Base-by-base conservation (phyloP, 345 rosid genomes). In the Combretum micranthum region DNA sequence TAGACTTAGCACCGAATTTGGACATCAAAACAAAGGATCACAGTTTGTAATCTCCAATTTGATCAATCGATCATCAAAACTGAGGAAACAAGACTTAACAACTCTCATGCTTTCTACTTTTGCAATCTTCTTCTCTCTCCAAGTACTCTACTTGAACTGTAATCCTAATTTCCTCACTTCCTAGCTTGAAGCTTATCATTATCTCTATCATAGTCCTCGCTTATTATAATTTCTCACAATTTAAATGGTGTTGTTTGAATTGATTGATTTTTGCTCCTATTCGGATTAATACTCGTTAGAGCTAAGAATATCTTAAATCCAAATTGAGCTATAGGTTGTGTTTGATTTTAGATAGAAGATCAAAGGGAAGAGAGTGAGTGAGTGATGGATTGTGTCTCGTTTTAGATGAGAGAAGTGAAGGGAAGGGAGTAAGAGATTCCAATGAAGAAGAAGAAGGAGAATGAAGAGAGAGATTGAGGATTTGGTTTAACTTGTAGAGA, bases 91-190 rank as follows among this genome's bases (percentile, higher is more conserved):
- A 12, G 99, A 94, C 76, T 73, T 90, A 62, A 90, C 96, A 18
- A 87, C 85, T 66, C 85, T 94, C 66, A 90, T 94, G 87, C 97
- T 94, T 59, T 84, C 86, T 45, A 95, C 96, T 44, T 87, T 94
- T 65, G 96, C 99, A 51, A 81, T 94, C 61, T 90, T 94, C 93
- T 94, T 94, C 87, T 90, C 95, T 67, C 97, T 94, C 60, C 97
- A 90, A 94, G 99, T 86, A 13, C 64, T 50, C 64, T 46, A 23
- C 20, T 2, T 39, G 42, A 65, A 53, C 0, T 52, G 67, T 25
- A 66, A 25, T 72, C 70, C 64, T 71, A 37, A 53, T 45, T 47
- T 19, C 52, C 63, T 62, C 48, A 14, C 58, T 37, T 8, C 43
- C 52, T 20, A 32, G 9, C 39, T 11, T 0, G 5, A 32, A 11